These are phyloP conservation scores for Marchantia paleacea DNA, from an alignment of 225 moss, liverwort and hornwort genomes.

Conservation along the genomic window DNA sequence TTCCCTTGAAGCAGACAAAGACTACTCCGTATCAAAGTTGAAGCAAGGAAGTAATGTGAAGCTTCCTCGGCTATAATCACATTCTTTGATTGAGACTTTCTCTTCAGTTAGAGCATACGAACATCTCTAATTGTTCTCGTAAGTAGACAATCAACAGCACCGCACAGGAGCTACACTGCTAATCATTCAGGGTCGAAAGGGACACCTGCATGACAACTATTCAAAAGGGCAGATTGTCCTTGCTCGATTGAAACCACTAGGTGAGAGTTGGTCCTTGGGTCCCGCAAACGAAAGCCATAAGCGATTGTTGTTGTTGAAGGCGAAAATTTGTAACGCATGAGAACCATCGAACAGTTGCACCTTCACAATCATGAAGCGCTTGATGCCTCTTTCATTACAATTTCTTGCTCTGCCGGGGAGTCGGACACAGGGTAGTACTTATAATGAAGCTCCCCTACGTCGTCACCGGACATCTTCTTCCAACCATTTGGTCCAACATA, in stretches of 20 bases:
- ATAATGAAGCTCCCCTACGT: constrained; percentile 86
- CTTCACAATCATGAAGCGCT: constrained; percentile 28
- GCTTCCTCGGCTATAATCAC: constrained; percentile 3
- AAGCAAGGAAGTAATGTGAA: neutral
- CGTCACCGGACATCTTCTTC: constrained; percentile 81
- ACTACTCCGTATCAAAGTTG: neutral
- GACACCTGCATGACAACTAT: neutral
- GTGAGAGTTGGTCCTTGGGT: neutral
- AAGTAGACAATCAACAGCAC: neutral
- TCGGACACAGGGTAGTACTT: constrained; percentile 72
- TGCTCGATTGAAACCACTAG: too few species aligned
- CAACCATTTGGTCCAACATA: constrained; percentile 78
- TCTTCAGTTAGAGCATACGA: neutral
- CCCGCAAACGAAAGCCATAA: neutral
- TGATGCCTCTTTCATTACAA: constrained; percentile 57
- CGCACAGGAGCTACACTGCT: neutral
- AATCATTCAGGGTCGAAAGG: neutral
- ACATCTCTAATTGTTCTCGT: neutral
- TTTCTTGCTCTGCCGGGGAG: constrained; percentile 57
- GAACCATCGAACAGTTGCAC: neutral
- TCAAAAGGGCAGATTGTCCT: neutral
- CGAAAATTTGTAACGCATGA: neutral
- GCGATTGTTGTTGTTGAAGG: neutral
- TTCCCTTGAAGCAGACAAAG: too few species aligned
- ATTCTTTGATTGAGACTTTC: neutral